These are phyloP conservation scores for Dioscorea zingiberensis DNA, from an alignment of 106 monocot genomes.

Conservation along the genomic window DNA sequence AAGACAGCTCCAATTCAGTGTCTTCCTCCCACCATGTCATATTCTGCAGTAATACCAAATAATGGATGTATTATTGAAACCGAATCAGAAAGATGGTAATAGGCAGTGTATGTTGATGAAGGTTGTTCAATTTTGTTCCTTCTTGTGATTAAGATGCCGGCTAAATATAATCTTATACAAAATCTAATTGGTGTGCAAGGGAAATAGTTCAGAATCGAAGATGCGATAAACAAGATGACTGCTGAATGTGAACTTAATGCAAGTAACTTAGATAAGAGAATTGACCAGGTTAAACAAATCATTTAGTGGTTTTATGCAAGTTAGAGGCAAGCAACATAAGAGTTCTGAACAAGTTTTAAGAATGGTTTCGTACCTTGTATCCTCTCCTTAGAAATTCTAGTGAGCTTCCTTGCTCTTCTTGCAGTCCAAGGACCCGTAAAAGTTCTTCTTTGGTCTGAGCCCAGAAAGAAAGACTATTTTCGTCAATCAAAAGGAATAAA, in stretches of 20 bases:
- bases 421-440: slow-evolving; percentile 78
- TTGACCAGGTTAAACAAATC: no score
- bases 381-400: slow-evolving; percentile 92
- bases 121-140: no score
- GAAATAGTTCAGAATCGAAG: no score
- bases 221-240: no score
- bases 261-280: background rate
- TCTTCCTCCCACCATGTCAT: slow-evolving; percentile 99
- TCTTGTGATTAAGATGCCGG: no score
- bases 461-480: background rate
- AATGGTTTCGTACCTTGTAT: slow-evolving; percentile 61
- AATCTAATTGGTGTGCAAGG: no score
- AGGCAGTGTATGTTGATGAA: no score
- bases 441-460: slow-evolving; percentile 91
- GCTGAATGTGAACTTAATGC: background rate
- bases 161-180: no score
- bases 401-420: slow-evolving; percentile 97
- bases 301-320: no score
- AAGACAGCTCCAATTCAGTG: slow-evolving; percentile 73
- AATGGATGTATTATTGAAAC: no score
- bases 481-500: background rate
- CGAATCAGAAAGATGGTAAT: no score
- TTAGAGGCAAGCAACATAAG: background rate
- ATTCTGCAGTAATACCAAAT: slow-evolving; percentile 42
- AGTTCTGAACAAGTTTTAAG: no score